These are phyloP conservation scores for Ophiocordyceps camponoti-rufipedis DNA, from an alignment of 2,329 filamentous ascomycete genomes.

Conservation along the genomic window DNA sequence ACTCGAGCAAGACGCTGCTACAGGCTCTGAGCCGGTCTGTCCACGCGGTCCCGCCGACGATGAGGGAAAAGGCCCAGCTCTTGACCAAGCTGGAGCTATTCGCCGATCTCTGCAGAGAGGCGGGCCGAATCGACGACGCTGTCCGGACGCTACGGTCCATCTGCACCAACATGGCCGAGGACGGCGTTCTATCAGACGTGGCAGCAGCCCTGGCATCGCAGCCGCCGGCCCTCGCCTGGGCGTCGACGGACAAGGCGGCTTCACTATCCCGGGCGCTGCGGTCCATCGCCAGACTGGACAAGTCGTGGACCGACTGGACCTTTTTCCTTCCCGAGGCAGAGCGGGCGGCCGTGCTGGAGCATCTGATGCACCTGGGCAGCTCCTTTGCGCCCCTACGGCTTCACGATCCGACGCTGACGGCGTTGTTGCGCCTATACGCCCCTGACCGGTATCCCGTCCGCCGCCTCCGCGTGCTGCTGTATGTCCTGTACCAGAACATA, in stretches of 20 bases:
- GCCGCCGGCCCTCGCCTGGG: constrained; percentile 35
- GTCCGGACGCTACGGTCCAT: constrained; percentile 39
- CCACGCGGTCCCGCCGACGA: constrained; percentile 34
- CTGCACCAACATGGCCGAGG: constrained; percentile 40
- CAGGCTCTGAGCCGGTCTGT: constrained; percentile 45
- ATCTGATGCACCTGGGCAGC: constrained; percentile 32
- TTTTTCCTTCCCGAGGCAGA: constrained; percentile 30
- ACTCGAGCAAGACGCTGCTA: constrained; percentile 23
- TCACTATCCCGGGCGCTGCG: constrained; percentile 40
- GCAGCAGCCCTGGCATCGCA: constrained; percentile 26
- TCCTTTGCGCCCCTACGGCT: constrained; percentile 18
- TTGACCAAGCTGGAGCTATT: constrained; percentile 48
- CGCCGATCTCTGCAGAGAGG: constrained; percentile 38
- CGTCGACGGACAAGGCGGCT: constrained; percentile 26
- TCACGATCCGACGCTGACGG: constrained; percentile 25
- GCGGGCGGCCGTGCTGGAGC: constrained; percentile 40
- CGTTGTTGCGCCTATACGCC: constrained; percentile 30
- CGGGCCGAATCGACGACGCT: constrained; percentile 36
- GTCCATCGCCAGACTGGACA: constrained; percentile 39
- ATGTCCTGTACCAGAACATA: constrained; percentile 28
- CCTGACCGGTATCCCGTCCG: constrained; percentile 31
- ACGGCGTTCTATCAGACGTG: constrained; percentile 37
- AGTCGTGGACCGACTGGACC: constrained; percentile 37
- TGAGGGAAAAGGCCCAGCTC: constrained; percentile 42
- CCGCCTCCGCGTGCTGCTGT: constrained; percentile 30